These are phyloP conservation scores for Globisporangium viniferum DNA, from an alignment of 352 stramenopile species.

Conservation along the genomic window DNA sequence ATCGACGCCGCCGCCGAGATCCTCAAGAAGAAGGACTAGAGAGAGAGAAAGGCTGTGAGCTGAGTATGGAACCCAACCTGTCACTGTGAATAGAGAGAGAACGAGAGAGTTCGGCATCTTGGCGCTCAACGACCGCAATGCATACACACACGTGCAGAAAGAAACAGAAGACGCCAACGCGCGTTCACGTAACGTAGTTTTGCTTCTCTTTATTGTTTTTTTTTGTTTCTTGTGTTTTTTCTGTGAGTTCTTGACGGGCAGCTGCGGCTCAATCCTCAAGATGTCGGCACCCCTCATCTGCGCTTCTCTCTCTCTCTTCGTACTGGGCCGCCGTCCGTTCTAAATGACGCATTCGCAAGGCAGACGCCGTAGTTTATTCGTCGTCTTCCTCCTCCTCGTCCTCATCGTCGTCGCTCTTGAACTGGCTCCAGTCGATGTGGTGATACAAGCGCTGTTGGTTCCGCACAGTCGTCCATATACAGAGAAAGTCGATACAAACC, in stretches of 20 bases:
- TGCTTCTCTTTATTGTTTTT: constrained; percentile 11
- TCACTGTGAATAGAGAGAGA: background rate
- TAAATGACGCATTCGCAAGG: constrained; percentile 5
- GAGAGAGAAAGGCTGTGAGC: background rate
- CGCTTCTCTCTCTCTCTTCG: background rate
- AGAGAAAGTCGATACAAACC: background rate
- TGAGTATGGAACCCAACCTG: too few relatives aligned
- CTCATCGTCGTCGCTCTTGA: constrained; percentile 76
- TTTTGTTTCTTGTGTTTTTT: background rate
- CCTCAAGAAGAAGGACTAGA: constrained; percentile 42
- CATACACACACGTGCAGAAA: background rate
- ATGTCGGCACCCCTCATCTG: background rate
- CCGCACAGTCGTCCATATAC: background rate
- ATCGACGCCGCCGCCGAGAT: constrained; percentile 80
- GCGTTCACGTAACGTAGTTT: constrained; percentile 7
- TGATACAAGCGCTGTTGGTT: constrained; percentile 73
- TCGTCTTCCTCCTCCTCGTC: constrained; percentile 71
- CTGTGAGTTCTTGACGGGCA: background rate
- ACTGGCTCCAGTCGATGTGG: constrained; percentile 87
- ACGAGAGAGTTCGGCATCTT: background rate
- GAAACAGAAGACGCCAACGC: background rate
- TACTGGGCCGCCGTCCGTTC: constrained; percentile 3
- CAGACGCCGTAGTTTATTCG: constrained; percentile 13
- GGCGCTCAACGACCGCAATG: background rate
- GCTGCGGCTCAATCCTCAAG: background rate